Evolutionary conservation across 1,284 basidiomycete genomes (phyloP), one percentile per base, ranked within the genome.

Genomic region (Farysia itapuensis): DNA sequence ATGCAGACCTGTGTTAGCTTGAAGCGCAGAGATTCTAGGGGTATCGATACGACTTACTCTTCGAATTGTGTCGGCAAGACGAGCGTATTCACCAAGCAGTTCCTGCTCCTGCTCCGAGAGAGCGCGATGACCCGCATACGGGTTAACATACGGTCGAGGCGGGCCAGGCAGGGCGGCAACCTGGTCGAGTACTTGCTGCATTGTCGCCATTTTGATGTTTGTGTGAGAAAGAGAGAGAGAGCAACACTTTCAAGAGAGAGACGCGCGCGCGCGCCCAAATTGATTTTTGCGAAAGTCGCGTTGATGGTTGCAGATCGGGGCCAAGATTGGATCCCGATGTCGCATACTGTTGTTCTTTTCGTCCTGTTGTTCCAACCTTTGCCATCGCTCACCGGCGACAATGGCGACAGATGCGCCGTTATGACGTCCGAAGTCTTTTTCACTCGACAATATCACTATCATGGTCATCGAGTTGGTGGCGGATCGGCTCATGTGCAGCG

Each of bases 61-160:
- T 29, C 60, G 60, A 32, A 72, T 57, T 8, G 69, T 73, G 12
- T 53, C 60, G 9, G 73, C 72, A 2, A 75, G 59, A 22, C 70
- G 52, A 39, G 68, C 67, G 24, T 75, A 75, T 39, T 75, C 72
- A 41, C 69, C 69, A 9, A 75, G 42, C 5, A 75, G 51, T 34
- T 64, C 64, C 36, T 67, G 60, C 49, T 75, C 69, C 25, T 43
- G 46, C 28, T 53, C 46, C 14, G 53, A 49, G 25, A 75, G 61
- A 5, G 47, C 43, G 13, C 69, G 45, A 32, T 75, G 59, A 22
- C 69, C 67, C 5, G 61, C 53, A 31, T 75, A 75, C 3, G 72
- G 72, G 42, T 75, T 75, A 39, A 56, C 38, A 41, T 56, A 61
- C 23, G 61, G 52, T 21, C 43, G 41, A 14, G 45, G 37, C 20